Evolutionary conservation across 1,284 basidiomycete genomes (phyloP), one percentile per base, ranked within the genome.

Genomic region (Sanghuangporus weigelae): DNA sequence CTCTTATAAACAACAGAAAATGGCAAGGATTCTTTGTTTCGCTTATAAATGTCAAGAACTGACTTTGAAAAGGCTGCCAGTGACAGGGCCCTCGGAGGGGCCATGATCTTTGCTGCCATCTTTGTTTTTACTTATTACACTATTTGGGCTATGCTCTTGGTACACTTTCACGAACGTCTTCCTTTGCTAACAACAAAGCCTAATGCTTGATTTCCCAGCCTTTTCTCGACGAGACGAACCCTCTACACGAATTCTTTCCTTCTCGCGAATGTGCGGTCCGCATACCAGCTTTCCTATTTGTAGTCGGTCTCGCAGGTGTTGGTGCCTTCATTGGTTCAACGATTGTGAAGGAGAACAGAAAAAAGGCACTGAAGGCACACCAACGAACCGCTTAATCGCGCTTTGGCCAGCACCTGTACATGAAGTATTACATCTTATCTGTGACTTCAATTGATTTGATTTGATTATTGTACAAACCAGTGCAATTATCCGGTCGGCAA

Each of bases 121-220:
- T 76, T 86, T 62, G 85, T 93, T 51, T 96, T 96, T 76, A 77
- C 83, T 21, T 97, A 97, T 75, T 98, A 97, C 76, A 95, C 94
- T 3, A 82, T 83, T 49, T 97, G 95, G 95, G 89, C 94, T 7
- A 80, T 97, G 57, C 77, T 97, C 48, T 81, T 95, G 60, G 95
- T 95, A 70, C 69, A 85, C 79, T 7, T 23, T 12, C 48, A 16
- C 36, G 23, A 59, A 51, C 40, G 21, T 63, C 50, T 19, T 54
- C 55, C 35, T 51, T 40, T 58, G 44, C 44, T 40, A 63, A 26
- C 31, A n/a, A 8, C 11, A 12, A 38, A 39, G 19, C n/a, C 19
- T 38, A 21, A 21, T 19, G 21, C 57, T 19, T 42, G 39, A 51
- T 23, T 42, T 66, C 49, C 53, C 70, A 96, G 95, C 95, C 95